Percentiles rank a stretch among this genome's conserved stretches.
Conservation (phyloP, 371 early-diverging fungal genomes). For the Chytridiales sp. region DNA sequence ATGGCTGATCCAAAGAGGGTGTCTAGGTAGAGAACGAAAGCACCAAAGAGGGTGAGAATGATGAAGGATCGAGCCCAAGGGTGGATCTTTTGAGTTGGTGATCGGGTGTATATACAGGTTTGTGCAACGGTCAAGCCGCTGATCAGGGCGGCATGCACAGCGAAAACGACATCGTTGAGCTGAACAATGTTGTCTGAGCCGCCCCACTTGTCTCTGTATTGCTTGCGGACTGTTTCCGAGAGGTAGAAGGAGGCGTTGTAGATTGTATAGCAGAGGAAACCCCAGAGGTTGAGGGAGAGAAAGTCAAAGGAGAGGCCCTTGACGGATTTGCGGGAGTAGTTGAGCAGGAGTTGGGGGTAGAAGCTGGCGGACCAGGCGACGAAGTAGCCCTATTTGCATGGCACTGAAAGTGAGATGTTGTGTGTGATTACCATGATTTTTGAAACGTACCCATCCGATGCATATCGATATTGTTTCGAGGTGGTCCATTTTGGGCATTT, state of each 20-base stretch:
- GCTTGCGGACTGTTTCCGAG: conserved; percentile 64
- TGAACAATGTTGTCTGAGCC: conserved; percentile 73
- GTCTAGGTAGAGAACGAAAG: conserved; percentile 35
- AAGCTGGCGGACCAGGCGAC: conserved; percentile 74
- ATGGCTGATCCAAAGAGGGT: conserved; percentile 35
- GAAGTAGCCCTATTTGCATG: conserved; percentile 68
- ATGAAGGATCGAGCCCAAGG: conserved; percentile 32
- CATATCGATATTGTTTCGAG: too few species aligned
- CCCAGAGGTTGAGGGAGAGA: conserved; percentile 76
- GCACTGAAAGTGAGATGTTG: too few species aligned
- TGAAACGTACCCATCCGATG: too few species aligned
- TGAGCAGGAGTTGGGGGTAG: conserved; percentile 66
- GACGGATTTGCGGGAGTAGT: conserved; percentile 70
- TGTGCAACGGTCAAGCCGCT: conserved; percentile 69
- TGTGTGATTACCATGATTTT: too few species aligned
- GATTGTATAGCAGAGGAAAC: conserved; percentile 83
- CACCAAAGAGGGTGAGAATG: conserved; percentile 40
- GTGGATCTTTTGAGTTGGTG: conserved; percentile 6
- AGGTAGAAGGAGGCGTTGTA: conserved; percentile 77
- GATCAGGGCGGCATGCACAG: conserved; percentile 70
- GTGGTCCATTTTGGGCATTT: too few species aligned
- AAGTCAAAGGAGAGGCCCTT: conserved; percentile 90
- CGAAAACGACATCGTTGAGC: conserved; percentile 86
- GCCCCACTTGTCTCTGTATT: conserved; percentile 65
- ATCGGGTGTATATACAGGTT: conserved; percentile 59